Conservation (phyloP, 768 basidiomycete genomes). For the Termitomyces sp. region DNA sequence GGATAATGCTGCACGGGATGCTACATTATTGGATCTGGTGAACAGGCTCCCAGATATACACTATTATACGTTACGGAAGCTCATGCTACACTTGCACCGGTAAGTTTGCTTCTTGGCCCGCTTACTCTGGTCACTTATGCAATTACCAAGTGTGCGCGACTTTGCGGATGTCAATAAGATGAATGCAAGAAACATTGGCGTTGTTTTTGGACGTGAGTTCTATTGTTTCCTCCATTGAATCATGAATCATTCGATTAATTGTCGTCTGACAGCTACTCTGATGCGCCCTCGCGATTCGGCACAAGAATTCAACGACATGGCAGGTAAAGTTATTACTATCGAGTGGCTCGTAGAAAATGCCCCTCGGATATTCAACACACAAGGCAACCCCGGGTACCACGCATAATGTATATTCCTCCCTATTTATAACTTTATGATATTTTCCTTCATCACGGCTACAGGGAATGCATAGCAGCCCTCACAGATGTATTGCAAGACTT, state of each 20-base stretch:
- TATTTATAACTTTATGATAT: constrained; percentile 15
- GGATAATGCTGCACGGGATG: constrained; percentile 55
- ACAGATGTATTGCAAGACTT: constrained; percentile 4
- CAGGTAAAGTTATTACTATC: constrained; percentile 86
- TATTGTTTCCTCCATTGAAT: neutral
- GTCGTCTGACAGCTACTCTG: constrained; percentile 66
- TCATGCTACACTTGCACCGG: constrained; percentile 89
- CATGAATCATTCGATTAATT: neutral
- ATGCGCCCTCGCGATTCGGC: constrained; percentile 84
- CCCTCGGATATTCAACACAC: constrained; percentile 38
- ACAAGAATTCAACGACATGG: constrained; percentile 97
- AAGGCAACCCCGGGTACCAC: constrained; percentile 5
- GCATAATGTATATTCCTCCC: constrained; percentile 11
- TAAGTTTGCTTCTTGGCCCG: constrained; percentile 29
- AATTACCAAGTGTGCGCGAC: constrained; percentile 50
- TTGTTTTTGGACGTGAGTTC: constrained; percentile 94
- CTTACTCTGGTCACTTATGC: constrained; percentile 5
- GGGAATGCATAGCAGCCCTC: constrained; percentile 9
- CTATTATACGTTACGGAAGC: constrained; percentile 72
- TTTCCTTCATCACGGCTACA: neutral
- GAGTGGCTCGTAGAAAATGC: constrained; percentile 96
- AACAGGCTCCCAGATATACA: constrained; percentile 80
- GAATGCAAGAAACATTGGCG: constrained; percentile 92
- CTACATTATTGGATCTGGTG: constrained; percentile 61
- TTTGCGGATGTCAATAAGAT: constrained; percentile 77